These are phyloP conservation scores for Pichia rugopelliculosa DNA, from an alignment of 805 yeast species.

Conservation along the genomic window DNA sequence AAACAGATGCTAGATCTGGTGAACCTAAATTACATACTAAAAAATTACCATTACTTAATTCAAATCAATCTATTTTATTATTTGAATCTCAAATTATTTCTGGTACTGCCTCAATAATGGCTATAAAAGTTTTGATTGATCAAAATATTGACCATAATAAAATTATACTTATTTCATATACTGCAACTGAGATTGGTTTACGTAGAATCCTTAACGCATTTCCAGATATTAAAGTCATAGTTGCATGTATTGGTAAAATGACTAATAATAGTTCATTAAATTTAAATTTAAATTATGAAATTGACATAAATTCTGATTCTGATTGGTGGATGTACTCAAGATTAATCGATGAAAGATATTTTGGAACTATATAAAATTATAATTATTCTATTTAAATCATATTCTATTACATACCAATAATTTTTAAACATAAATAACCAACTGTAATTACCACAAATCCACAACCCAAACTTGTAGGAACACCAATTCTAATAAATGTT, in stretches of 20 bases:
- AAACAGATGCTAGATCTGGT: constrained; percentile 82
- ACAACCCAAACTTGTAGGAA: constrained; percentile 75
- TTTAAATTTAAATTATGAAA: constrained; percentile 26
- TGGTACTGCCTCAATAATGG: constrained; percentile 95
- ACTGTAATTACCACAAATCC: constrained; percentile 67
- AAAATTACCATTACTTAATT: constrained; percentile 43
- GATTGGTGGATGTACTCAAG: constrained; percentile 60
- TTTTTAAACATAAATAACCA: constrained; percentile 68
- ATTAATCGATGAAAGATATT: constrained; percentile 69
- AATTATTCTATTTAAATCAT: neutral
- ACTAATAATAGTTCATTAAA: constrained; percentile 15
- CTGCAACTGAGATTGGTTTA: constrained; percentile 74
- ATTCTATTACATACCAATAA: constrained; percentile 38
- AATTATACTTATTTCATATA: constrained; percentile 61
- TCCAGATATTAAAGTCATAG: constrained; percentile 58
- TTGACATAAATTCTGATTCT: constrained; percentile 12
- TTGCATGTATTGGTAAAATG: constrained; percentile 52
- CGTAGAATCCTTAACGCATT: constrained; percentile 69
- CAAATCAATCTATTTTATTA: constrained; percentile 40
- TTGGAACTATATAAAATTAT: constrained; percentile 44
- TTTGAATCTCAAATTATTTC: constrained; percentile 85
- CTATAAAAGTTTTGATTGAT: constrained; percentile 77
- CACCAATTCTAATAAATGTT: constrained; percentile 84
- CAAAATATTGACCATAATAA: constrained; percentile 59
- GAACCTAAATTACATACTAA: constrained; percentile 91